phyloP scores from a whole-genome alignment of 2,329 filamentous ascomycete species.

The Colletotrichum musicola region DNA sequence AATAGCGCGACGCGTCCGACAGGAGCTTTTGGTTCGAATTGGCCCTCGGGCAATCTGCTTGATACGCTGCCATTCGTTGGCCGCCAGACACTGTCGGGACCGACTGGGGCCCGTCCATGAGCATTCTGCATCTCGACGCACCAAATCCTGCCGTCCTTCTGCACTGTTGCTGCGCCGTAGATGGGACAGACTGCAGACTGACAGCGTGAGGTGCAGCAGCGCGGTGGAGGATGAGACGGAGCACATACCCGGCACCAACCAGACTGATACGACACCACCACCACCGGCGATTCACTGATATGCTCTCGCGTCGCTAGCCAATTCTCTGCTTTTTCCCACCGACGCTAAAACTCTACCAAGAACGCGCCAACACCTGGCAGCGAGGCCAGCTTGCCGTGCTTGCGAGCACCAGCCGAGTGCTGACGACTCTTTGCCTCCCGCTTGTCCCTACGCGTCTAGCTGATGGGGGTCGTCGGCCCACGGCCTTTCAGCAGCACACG shows the following conservation, averaged over 20 bases:
- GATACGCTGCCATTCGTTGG: conserved; percentile 17
- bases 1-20: conserved; percentile 32
- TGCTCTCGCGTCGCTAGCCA: conserved; percentile 16
- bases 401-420: conserved; percentile 24
- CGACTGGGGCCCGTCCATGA: conserved; percentile 14
- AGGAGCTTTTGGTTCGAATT: conserved; percentile 4
- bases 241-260: conserved; percentile 22
- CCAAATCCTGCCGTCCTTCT: conserved; percentile 4
- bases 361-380: conserved; percentile 7
- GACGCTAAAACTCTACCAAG: conserved; percentile 26
- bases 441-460: conserved; percentile 6
- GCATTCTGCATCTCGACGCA: conserved; percentile 15
- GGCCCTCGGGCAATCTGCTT: neutral
- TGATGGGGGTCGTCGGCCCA: conserved; percentile 5
- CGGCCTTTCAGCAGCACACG: conserved; percentile 15
- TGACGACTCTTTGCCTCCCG: conserved; percentile 31
- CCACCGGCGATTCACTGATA: conserved; percentile 6
- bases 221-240: conserved; percentile 26
- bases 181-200: neutral
- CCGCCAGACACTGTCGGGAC: conserved; percentile 13
- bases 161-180: conserved; percentile 5
- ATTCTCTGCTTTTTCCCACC: conserved; percentile 1
- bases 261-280: conserved; percentile 17
- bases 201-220: conserved; percentile 4
- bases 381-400: conserved; percentile 3